A percentile compares a stretch with the other conserved stretches of the same genome.
Conservation (phyloP, 202 grass and related monocot genomes). For the Zizania palustris region DNA sequence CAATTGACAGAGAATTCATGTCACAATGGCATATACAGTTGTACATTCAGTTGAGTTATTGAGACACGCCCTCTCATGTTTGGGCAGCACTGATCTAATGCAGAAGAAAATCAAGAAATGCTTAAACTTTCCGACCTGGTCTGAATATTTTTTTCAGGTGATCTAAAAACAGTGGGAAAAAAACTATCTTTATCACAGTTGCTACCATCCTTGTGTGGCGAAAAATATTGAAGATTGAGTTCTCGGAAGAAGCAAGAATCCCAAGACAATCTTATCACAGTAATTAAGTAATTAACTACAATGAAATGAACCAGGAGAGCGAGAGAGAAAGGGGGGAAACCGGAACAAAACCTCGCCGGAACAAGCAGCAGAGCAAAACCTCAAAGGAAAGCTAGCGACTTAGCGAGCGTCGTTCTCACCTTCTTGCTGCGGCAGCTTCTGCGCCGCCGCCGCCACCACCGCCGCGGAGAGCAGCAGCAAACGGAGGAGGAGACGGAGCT, state of each 20-base stretch:
- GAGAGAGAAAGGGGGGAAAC: constrained; percentile 26
- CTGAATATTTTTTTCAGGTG: neutral
- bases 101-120: no score
- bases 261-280: neutral
- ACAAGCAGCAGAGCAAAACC: neutral
- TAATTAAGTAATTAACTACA: neutral
- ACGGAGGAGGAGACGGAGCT: neutral
- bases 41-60: neutral
- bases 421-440: constrained; percentile 61
- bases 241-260: neutral
- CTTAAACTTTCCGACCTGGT: no score
- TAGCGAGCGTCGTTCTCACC: constrained; percentile 33
- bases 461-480: constrained; percentile 30
- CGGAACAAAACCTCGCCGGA: neutral
- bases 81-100: neutral
- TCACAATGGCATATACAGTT: no score
- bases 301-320: neutral
- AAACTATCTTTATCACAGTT: no score
- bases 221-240: no score
- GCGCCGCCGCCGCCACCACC: neutral
- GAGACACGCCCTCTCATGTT: neutral
- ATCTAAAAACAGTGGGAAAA: neutral
- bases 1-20: no score
- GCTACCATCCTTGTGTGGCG: no score
- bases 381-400: neutral